Evolutionary conservation across 495 filamentous ascomycete genomes (phyloP), one percentile per base, ranked within the genome.

Genomic region (Trichocladium antarcticum): DNA sequence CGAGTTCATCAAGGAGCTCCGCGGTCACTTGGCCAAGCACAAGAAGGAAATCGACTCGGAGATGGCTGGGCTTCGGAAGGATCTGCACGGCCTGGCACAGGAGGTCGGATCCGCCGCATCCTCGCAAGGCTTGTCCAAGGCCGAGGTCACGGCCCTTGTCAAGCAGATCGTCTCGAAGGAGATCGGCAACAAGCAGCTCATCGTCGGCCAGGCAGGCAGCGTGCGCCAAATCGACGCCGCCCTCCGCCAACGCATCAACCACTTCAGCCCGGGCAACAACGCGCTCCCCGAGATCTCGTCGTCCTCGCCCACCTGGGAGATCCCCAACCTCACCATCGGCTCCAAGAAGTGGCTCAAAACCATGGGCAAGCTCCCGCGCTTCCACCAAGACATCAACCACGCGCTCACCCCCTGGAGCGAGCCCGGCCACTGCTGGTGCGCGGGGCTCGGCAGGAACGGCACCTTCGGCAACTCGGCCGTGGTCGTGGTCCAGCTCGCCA

Each of bases 391-490:
- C 19, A 57, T 54, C 5, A 27, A 21, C 2, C 57, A 59, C 8
- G 83, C 80, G 0, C 64, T 85, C 12, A 56, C 61, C 3, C 59
- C 58, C 24, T 84, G 82, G 77, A 61, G 69, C 3, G 78, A 85
- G 27, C 70, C 76, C 16, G 79, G 78, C 27, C 76, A 85, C 36
- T 85, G 81, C 62, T 87, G 78, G 78, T 84, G 83, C 63, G 70
- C 72, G 32, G 75, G 67, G 24, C 17, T 14, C 34, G 29, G 17
- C 43, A 53, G 11, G 39, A 56, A 14, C 59, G 62, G 42, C 39
- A 60, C 36, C 5, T 32, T 10, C 4, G 31, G 2, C 35, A 14
- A 9, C 27, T 57, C 50, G 40, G 63, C 71, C 21, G 60, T 68
- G 51, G 50, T 87, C 11, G 62, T 61, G 16, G 69, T 85, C 42